Evolutionary conservation across 257 asterid species (phyloP).

Genomic region (Capsicum chinense): DNA sequence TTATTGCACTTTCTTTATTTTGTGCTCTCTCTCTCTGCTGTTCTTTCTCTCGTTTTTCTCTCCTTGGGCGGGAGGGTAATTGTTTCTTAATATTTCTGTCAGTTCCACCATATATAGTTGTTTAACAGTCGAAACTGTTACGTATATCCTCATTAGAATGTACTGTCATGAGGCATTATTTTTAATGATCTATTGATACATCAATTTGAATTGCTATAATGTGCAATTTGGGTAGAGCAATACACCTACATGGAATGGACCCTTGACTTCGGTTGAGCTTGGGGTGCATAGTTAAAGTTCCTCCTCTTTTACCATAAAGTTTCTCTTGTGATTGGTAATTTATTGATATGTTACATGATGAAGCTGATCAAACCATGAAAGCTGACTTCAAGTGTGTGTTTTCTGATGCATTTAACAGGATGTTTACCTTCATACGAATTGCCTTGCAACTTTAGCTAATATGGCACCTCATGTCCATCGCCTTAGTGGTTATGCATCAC

Average conservation of each 20-base stretch:
- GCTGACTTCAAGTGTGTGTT: constrained; percentile 12
- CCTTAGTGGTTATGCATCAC: constrained; percentile 88
- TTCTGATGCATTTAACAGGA: constrained; percentile 62
- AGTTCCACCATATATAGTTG: background rate
- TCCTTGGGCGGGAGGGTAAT: background rate
- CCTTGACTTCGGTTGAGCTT: background rate
- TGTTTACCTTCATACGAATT: constrained; percentile 88
- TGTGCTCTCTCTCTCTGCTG: background rate
- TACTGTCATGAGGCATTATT: background rate
- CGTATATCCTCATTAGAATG: background rate
- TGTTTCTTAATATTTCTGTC: background rate
- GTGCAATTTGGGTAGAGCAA: constrained; percentile 19
- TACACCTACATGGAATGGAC: background rate
- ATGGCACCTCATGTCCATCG: constrained; percentile 95
- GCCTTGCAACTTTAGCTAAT: constrained; percentile 91
- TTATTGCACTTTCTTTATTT: background rate
- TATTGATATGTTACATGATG: constrained; percentile 9
- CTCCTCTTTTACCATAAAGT: background rate
- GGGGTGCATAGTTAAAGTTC: constrained; percentile 1
- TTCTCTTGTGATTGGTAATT: background rate
- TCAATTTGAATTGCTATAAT: constrained; percentile 13
- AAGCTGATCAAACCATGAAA: background rate
- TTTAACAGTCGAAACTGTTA: background rate
- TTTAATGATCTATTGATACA: background rate
- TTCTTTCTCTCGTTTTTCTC: background rate